Conservation (phyloP, 768 basidiomycete species). For the Phanerochaete carnosa region DNA sequence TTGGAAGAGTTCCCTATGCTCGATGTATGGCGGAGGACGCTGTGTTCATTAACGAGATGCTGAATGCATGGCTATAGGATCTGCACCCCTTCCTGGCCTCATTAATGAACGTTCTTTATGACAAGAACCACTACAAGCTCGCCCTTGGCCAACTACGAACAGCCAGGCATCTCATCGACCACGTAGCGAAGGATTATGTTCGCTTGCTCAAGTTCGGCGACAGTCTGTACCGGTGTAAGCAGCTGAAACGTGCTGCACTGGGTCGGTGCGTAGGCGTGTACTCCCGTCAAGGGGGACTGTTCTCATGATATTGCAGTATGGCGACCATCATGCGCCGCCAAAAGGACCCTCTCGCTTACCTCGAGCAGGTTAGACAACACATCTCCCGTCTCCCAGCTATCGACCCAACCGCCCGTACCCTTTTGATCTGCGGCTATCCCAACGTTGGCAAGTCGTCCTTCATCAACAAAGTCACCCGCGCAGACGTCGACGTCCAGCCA, state of each 20-base stretch:
- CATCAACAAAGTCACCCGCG: constrained; percentile 99
- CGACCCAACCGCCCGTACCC: constrained; percentile 96
- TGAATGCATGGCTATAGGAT: constrained; percentile 44
- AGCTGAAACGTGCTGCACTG: constrained; percentile 94
- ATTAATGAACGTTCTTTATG: constrained; percentile 96
- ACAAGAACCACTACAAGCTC: constrained; percentile 99
- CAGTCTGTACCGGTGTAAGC: constrained; percentile 96
- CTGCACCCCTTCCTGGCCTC: constrained; percentile 96
- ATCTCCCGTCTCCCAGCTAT: constrained; percentile 97
- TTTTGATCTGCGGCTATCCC: constrained; percentile 97
- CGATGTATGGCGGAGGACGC: constrained; percentile 49
- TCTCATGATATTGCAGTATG: constrained; percentile 56
- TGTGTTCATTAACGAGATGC: not conserved
- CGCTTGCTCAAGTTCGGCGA: constrained; percentile 97
- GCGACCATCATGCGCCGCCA: constrained; percentile 98
- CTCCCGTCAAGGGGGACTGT: not conserved
- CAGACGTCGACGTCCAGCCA: constrained; percentile 98
- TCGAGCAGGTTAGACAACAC: constrained; percentile 99
- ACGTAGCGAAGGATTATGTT: constrained; percentile 95
- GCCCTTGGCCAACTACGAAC: constrained; percentile 97
- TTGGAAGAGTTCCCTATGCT: constrained; percentile 96
- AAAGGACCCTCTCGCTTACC: constrained; percentile 97
- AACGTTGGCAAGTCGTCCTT: constrained; percentile 99
- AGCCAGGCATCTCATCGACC: constrained; percentile 92
- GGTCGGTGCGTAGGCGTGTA: constrained; percentile 67